Conservation (phyloP, 73 alveolate genomes). For the Urostyla sp. region DNA sequence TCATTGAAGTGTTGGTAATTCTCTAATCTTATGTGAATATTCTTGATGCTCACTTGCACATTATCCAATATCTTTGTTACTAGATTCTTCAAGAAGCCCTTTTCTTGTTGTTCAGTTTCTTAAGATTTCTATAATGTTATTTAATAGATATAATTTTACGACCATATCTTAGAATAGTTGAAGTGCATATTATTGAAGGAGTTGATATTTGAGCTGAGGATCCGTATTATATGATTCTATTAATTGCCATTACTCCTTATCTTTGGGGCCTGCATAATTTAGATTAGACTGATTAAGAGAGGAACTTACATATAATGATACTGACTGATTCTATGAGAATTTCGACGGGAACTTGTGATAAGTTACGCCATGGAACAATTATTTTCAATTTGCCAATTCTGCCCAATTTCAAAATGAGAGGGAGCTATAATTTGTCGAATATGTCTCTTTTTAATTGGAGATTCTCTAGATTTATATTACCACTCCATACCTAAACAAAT, state of each 20-base stretch:
- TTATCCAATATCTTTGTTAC: conserved; percentile 61
- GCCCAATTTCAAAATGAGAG: conserved; percentile 57
- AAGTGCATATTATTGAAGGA: conserved; percentile 23
- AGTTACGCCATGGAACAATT: conserved; percentile 62
- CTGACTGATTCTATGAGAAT: conserved; percentile 39
- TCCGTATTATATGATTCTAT: conserved; percentile 58
- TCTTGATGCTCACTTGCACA: conserved; percentile 55
- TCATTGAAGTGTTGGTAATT: conserved; percentile 17
- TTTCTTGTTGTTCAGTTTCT: conserved; percentile 51
- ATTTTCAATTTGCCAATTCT: conserved; percentile 55
- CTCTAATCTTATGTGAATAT: conserved; percentile 66
- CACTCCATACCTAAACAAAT: conserved; percentile 66
- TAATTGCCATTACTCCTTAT: conserved; percentile 57
- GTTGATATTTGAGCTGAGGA: conserved; percentile 9
- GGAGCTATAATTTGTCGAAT: conserved; percentile 48
- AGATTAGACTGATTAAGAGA: background rate
- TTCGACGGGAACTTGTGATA: conserved; percentile 57
- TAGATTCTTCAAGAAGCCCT: conserved; percentile 51
- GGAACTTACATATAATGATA: conserved; percentile 47
- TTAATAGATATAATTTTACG: background rate
- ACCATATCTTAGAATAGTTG: background rate
- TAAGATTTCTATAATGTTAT: conserved; percentile 23
- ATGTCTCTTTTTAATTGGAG: conserved; percentile 46
- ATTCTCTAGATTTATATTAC: conserved; percentile 63
- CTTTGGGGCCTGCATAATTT: conserved; percentile 25